Conservation (phyloP, 225 moss, liverwort and hornwort species). For the Takakia lepidozioides region DNA sequence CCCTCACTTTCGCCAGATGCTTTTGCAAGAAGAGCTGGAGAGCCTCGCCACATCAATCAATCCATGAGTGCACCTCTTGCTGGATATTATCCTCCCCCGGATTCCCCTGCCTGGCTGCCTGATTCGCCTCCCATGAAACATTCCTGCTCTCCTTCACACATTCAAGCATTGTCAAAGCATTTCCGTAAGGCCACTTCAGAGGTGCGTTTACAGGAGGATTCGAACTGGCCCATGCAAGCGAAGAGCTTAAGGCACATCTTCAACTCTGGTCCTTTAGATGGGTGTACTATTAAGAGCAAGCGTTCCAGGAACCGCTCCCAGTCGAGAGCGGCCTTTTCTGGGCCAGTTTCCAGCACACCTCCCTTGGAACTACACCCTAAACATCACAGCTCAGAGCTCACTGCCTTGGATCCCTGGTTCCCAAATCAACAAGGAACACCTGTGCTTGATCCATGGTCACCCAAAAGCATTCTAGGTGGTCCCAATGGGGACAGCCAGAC, state of each 20-base stretch:
- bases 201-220: no score
- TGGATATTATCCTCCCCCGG: no score
- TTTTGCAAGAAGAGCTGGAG: constrained; percentile 1
- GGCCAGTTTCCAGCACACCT: no score
- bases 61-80: constrained; percentile 9
- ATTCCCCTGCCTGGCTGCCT: no score
- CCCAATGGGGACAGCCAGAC: constrained; percentile 44
- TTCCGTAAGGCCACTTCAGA: no score
- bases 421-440: constrained; percentile 8
- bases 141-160: no score
- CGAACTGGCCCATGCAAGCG: constrained; percentile 28
- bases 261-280: constrained; percentile 14
- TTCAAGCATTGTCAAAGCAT: no score
- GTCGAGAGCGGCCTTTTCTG: no score
- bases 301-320: not conserved
- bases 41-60: not conserved
- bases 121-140: no score
- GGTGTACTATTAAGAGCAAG: constrained; percentile 8
- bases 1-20: constrained; percentile 9
- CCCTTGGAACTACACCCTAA: no score
- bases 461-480: constrained; percentile 70
- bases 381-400: no score
- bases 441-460: constrained; percentile 52
- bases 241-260: constrained; percentile 18
- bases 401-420: constrained; percentile 6